These are phyloP conservation scores for Lodderomyces oxycetoniae DNA, from an alignment of 1,139 yeast species.

Conservation along the genomic window DNA sequence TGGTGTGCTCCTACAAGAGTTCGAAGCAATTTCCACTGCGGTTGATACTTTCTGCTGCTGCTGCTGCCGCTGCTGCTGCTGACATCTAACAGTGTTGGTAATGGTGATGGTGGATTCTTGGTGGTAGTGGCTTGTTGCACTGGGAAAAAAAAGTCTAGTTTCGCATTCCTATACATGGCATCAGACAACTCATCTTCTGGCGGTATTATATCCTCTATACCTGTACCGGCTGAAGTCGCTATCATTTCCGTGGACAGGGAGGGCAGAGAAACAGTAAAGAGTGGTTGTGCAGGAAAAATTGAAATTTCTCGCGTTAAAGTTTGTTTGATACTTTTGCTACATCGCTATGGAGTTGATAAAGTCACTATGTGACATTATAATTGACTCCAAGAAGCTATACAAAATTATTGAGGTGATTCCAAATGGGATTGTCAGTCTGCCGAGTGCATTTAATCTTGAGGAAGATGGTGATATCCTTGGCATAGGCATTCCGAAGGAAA, in stretches of 20 bases:
- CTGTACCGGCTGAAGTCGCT: no score
- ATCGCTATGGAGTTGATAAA: slow-evolving; percentile 6
- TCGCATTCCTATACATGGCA: slow-evolving; percentile 29
- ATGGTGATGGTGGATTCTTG: not conserved
- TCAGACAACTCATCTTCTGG: slow-evolving; percentile 23
- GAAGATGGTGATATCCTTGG: slow-evolving; percentile 22
- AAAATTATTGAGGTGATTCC: slow-evolving; percentile 23
- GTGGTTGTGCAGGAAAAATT: no score
- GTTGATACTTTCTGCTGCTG: not conserved
- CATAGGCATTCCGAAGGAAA: slow-evolving; percentile 31
- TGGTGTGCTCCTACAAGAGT: slow-evolving; percentile 81
- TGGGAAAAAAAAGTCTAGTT: slow-evolving; percentile 21
- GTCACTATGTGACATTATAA: slow-evolving; percentile 9
- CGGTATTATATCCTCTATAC: no score
- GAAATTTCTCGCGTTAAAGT: no score
- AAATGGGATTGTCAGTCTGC: slow-evolving; percentile 6
- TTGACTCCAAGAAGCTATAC: slow-evolving; percentile 11
- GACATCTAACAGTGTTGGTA: no score
- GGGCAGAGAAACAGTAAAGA: no score
- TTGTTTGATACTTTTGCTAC: no score
- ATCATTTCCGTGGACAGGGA: no score
- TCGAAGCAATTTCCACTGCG: slow-evolving; percentile 59
- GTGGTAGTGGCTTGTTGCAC: slow-evolving; percentile 5
- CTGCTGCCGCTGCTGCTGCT: no score
- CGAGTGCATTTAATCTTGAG: not conserved